Conservation (phyloP, 192 early-diverging fungal species). For the Hyaloraphidium curvatum region DNA sequence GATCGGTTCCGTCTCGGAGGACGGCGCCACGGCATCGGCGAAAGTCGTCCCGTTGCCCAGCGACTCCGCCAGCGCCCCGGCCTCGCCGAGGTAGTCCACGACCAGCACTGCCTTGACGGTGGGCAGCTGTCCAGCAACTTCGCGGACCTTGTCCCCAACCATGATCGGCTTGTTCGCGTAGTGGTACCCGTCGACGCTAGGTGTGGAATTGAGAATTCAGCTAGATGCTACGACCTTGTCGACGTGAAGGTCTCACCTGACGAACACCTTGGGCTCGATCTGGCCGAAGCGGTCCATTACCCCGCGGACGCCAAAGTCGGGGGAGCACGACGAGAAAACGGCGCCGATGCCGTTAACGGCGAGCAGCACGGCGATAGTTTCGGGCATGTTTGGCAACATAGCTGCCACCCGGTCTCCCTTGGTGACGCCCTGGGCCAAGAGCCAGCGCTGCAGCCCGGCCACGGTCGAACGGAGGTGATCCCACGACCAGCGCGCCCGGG, state of each 20-base stretch:
- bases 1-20: slow-evolving; percentile 17
- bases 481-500: too few relatives aligned
- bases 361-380: slow-evolving; percentile 61
- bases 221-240: slow-evolving; percentile 58
- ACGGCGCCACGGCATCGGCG: slow-evolving; percentile 5
- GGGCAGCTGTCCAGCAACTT: slow-evolving; percentile 40
- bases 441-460: too few relatives aligned
- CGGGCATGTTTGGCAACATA: slow-evolving; percentile 68
- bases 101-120: slow-evolving; percentile 57
- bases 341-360: slow-evolving; percentile 67
- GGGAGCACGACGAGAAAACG: slow-evolving; percentile 84
- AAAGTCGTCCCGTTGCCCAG: slow-evolving; percentile 20
- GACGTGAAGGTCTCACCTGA: slow-evolving; percentile 87
- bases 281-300: slow-evolving; percentile 87
- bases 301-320: slow-evolving; percentile 81
- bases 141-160: slow-evolving; percentile 47
- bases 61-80: neutral
- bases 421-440: slow-evolving; percentile 33
- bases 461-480: too few relatives aligned
- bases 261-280: slow-evolving; percentile 73
- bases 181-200: too few relatives aligned
- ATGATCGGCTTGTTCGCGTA: too few relatives aligned
- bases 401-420: slow-evolving; percentile 68
- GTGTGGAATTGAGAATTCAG: too few relatives aligned
- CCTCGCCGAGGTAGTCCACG: slow-evolving; percentile 50